Evolutionary conservation across 2,329 filamentous ascomycete species (phyloP), one percentile per base, ranked within the genome.

Genomic region (Sarocladium oryzae): DNA sequence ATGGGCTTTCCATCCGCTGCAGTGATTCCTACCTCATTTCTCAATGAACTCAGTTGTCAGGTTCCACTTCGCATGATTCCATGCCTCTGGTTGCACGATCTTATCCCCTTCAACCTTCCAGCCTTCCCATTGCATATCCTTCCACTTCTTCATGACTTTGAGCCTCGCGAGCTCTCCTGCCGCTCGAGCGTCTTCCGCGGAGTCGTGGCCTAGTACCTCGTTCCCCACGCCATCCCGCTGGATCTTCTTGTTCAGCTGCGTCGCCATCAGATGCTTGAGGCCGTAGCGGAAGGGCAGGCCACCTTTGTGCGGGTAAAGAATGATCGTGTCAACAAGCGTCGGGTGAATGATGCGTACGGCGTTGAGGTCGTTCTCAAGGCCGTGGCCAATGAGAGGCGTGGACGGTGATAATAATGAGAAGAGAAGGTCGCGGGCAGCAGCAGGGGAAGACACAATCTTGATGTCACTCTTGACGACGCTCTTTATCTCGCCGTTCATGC

Each of bases 281-380:
- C 87, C 81, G 59, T 88, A 78, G 8, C 93, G 84, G 51, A 84
- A 77, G 0, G 93, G 93, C 1, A 96, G 71, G 1, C 90, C 89
- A 15, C 73, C 74, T 13, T 76, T 81, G 61, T 95, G 89, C 0
- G 91, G 90, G 64, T 82, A 99, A 0, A 96, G 76, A 0, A 96
- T 69, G 1, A 89, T 82, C 0, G 91, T 96, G 66, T 97, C 92
- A 60, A 96, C 79, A 51, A 96, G 76, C 0, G 80, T 86, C 0
- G 87, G 88, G 60, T 97, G 93, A 40, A 96, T 84, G 49, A 97
- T 78, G 32, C 92, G 86, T 36, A 86, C 76, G 2, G 85, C 81
- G 63, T 96, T 96, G 51, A 99, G 78, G 61, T 99, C 93, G 63
- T 99, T 99, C 61, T 99, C 93, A 8, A 97, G 81, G 1, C 89